phyloP scores from a whole-genome alignment of 306 rosid species.

The Sesbania bispinosa region DNA sequence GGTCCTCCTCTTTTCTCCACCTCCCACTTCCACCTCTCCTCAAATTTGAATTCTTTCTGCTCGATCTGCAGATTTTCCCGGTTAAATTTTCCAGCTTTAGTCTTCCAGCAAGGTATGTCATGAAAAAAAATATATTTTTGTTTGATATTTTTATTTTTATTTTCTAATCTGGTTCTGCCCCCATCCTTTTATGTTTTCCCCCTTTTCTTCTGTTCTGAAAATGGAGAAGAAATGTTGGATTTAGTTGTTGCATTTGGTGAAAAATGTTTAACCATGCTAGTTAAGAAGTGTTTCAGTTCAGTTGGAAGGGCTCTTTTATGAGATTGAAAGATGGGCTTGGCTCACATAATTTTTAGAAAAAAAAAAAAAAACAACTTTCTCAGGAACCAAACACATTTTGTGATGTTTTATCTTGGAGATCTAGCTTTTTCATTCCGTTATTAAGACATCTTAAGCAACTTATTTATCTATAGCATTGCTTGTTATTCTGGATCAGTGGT shows the following conservation, averaged over 20 bases:
- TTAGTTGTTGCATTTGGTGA: constrained; percentile 12
- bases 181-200: background rate
- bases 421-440: constrained; percentile 22
- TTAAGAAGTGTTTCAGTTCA: constrained; percentile 13
- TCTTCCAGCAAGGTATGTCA: constrained; percentile 45
- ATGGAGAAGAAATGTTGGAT: constrained; percentile 23
- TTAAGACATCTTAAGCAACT: background rate
- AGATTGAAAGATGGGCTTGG: constrained; percentile 11
- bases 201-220: constrained; percentile 22
- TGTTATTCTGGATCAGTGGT: constrained; percentile 21
- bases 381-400: background rate
- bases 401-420: constrained; percentile 31
- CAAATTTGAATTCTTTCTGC: constrained; percentile 44
- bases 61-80: constrained; percentile 52
- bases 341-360: background rate
- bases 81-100: constrained; percentile 28
- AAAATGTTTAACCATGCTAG: background rate
- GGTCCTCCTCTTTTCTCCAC: constrained; percentile 32
- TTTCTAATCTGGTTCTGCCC: constrained; percentile 15
- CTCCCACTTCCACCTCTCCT: constrained; percentile 28
- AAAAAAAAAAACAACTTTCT: background rate
- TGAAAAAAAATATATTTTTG: background rate
- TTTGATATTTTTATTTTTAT: background rate
- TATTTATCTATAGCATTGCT: background rate
- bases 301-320: constrained; percentile 15